Evolutionary conservation across 352 stramenopile genomes (phyloP), one percentile per base, ranked within the genome.

Genomic region (Phytopythium delawarense): DNA sequence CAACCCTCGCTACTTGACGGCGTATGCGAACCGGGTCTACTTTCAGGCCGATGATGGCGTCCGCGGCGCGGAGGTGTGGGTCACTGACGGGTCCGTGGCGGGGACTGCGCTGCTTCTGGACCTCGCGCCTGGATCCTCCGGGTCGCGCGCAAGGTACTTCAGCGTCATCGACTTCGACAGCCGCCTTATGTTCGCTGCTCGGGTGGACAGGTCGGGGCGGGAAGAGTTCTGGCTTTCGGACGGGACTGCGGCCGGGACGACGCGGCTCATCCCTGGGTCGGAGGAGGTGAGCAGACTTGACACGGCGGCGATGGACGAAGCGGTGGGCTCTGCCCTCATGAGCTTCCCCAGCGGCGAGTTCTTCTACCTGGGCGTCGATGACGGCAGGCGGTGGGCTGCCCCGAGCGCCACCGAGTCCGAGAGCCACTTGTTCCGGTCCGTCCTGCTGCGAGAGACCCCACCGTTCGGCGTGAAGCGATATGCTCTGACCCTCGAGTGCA

Each of bases 41-140:
- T 97, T 97, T 65, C 76, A 89, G 40, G 91, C 91, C 12, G 73
- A 94, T 54, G 91, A 97, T 61, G 79, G 89, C 35, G 66, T 73
- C 7, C 75, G 78, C 45, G 91, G 91, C 13, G 57, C 68, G 5
- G 91, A 97, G 61, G 65, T 97, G 16, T 97, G 91, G 90, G 35
- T 50, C 1, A 88, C 75, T 1, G 81, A 94, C 50, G 88, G 86
- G 15, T 81, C 78, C 20, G 25, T 37, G 2, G 40, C 37, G 52
- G 76, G 72, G 35, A 96, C 84, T 0, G 42, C 51, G 20, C 61
- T 96, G 34, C 53, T 97, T 13, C 28, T 68, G 8, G 84, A 96
- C 61, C 61, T 97, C 25, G 59, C 61, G 2, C n/a, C 66, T 9
- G 91, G 91, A 0, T 62, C 67, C 9, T 37, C 56, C 16, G 64